Conservation (phyloP, 768 basidiomycete species). For the Lactarius psammicola region DNA sequence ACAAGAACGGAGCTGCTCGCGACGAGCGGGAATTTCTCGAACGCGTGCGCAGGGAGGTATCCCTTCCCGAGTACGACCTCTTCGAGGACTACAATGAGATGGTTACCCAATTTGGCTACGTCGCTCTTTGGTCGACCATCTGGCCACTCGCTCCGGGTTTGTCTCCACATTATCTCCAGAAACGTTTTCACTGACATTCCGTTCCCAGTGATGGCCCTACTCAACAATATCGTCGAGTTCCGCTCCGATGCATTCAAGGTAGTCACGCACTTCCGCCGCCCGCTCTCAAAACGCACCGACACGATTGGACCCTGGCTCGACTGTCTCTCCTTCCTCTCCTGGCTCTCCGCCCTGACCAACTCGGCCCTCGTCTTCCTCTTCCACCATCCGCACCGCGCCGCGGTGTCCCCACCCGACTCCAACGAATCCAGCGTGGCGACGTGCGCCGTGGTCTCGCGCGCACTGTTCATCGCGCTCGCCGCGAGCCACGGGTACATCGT, state of each 20-base stretch:
- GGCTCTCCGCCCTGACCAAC: conserved; percentile 87
- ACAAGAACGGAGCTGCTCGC: conserved; percentile 49
- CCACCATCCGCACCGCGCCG: too few species aligned
- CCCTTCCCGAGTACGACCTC: conserved; percentile 74
- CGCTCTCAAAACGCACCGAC: conserved; percentile 83
- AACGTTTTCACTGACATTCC: conserved; percentile 1
- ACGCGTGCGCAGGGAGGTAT: conserved; percentile 70
- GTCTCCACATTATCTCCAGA: too few species aligned
- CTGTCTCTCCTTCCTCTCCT: conserved; percentile 80
- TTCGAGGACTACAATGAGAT: conserved; percentile 95
- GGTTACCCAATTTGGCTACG: conserved; percentile 94
- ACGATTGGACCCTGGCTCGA: conserved; percentile 96
- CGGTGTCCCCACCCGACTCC: conserved; percentile 31
- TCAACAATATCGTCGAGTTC: conserved; percentile 92
- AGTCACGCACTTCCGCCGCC: conserved; percentile 76
- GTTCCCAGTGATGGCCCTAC: conserved; percentile 66
- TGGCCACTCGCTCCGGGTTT: conserved; percentile 87
- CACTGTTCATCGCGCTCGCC: conserved; percentile 59
- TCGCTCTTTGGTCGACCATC: conserved; percentile 88
- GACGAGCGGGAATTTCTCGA: conserved; percentile 79
- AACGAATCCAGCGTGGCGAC: background rate
- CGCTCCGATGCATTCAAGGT: conserved; percentile 97
- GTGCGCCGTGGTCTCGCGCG: too few species aligned
- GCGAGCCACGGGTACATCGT: conserved; percentile 88
- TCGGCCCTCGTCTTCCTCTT: conserved; percentile 91